Conservation (phyloP, 352 stramenopile genomes). For the Globisporangium splendens region DNA sequence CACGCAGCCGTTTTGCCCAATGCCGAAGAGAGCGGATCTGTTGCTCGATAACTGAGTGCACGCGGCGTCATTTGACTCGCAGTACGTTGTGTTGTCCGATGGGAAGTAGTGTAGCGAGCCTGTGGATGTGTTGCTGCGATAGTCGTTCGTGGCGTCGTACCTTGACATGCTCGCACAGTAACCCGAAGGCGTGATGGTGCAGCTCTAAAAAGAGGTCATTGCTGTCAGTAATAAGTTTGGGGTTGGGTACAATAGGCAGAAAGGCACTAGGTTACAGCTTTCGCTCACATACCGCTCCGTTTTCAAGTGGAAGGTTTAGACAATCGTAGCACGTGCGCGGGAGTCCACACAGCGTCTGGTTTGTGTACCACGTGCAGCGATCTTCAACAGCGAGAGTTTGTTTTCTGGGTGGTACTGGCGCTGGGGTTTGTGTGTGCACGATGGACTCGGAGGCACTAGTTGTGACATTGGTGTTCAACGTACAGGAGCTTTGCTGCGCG, state of each 20-base stretch:
- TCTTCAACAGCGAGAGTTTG: slow-evolving; percentile 14
- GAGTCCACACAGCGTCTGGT: slow-evolving; percentile 21
- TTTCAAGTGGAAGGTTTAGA: slow-evolving; percentile 24
- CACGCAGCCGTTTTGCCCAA: slow-evolving; percentile 29
- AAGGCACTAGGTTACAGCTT: neutral
- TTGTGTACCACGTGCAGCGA: slow-evolving; percentile 33
- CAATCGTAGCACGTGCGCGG: slow-evolving; percentile 38
- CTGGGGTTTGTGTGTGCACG: too few relatives aligned
- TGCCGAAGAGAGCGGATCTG: slow-evolving; percentile 20
- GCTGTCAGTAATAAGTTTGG: neutral
- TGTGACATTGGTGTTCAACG: too few relatives aligned
- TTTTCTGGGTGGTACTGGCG: too few relatives aligned
- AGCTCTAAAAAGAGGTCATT: slow-evolving; percentile 16
- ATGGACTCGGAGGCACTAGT: too few relatives aligned
- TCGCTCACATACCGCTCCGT: slow-evolving; percentile 8
- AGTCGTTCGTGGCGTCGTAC: slow-evolving; percentile 25
- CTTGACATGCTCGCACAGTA: slow-evolving; percentile 26
- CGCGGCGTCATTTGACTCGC: slow-evolving; percentile 21
- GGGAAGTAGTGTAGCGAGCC: slow-evolving; percentile 31
- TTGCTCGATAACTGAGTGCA: slow-evolving; percentile 19
- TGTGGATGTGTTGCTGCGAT: slow-evolving; percentile 17
- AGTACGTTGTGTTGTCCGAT: slow-evolving; percentile 50
- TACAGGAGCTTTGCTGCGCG: too few relatives aligned
- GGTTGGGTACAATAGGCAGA: neutral
- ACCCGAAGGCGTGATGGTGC: slow-evolving; percentile 29